phyloP scores from a whole-genome alignment of 345 rosid genomes.

The Boechera divaricarpa region DNA sequence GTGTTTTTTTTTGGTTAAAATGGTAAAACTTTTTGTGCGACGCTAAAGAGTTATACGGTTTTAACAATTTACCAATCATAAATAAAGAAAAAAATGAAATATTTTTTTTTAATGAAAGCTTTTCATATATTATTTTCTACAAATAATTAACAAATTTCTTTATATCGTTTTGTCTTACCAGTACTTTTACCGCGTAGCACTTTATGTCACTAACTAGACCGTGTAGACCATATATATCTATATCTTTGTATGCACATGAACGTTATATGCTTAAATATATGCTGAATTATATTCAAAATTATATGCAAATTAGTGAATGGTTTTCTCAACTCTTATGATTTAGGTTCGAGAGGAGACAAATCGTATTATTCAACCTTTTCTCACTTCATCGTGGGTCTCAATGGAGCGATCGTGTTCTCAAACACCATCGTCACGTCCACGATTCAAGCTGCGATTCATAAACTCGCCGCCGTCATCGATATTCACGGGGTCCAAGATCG shows the following conservation, averaged over 20 bases:
- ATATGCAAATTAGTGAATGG: conserved; percentile 12
- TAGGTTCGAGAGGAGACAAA: conserved; percentile 63
- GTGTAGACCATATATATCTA: too few relatives aligned
- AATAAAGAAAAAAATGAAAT: too few relatives aligned
- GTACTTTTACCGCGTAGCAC: not conserved
- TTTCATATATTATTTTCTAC: too few relatives aligned
- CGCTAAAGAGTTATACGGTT: too few relatives aligned
- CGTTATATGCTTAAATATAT: not conserved
- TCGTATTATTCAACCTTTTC: conserved; percentile 27
- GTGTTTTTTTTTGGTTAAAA: not conserved
- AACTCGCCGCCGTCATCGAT: conserved; percentile 48
- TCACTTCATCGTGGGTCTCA: conserved; percentile 26
- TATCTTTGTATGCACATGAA: conserved; percentile 2
- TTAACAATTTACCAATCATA: too few relatives aligned
- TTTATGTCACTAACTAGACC: not conserved
- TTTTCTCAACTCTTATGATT: not conserved
- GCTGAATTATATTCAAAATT: not conserved
- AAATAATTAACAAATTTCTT: too few relatives aligned
- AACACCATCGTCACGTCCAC: conserved; percentile 43
- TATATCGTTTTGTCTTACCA: not conserved
- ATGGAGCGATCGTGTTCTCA: conserved; percentile 42
- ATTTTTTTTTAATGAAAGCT: too few relatives aligned
- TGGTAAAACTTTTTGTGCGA: not conserved
- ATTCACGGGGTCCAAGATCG: conserved; percentile 66
- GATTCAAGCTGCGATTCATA: conserved; percentile 54